Evolutionary conservation across 2,329 filamentous ascomycete species (phyloP), one percentile per base, ranked within the genome.

Genomic region (Aspergillus amoenus): DNA sequence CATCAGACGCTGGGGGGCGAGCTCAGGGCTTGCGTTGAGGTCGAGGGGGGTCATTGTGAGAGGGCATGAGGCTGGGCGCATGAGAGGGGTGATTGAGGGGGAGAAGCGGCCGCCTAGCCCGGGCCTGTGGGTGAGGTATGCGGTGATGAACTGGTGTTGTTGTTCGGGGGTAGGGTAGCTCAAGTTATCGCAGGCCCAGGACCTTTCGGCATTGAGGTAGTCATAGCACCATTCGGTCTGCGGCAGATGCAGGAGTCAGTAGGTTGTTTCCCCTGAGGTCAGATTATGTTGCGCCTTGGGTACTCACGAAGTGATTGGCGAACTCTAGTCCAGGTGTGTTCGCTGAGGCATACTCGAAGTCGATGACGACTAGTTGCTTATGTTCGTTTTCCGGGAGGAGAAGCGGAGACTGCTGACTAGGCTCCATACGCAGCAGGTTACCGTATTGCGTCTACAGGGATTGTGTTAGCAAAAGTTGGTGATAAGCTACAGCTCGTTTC

Each of bases 151-250:
- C 37, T 89, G 88, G 59, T 84, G 83, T 70, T 97, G 94, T 73
- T 97, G 88, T 55, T 93, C 89, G 0, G 81, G 76, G 0, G 81
- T 91, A 0, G 94, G 94, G 74, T 96, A 99, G 52, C 78, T 75
- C 52, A 78, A 77, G 5, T 83, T 83, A 67, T 88, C 86, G 80
- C 90, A 93, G 24, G 81, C 84, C 77, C 85, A 86, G 0, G 91
- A 79, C 32, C 76, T 77, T 27, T 79, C 77, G 3, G 84, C 75
- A 70, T 94, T 87, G 71, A 97, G 93, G 75, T 99, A 99, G 76
- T 99, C 93, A 81, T 97, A 97, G 66, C 91, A 90, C 94, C 94
- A 99, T 76, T 99, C 94, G 1, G 91, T 86, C 82, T 84, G 52
- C 2, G 15, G 18, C 13, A 51, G 39, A 30, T 9, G 8, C 8